These are phyloP conservation scores for Clonostachys sp. DNA, from an alignment of 2,329 filamentous ascomycete species.

Conservation along the genomic window DNA sequence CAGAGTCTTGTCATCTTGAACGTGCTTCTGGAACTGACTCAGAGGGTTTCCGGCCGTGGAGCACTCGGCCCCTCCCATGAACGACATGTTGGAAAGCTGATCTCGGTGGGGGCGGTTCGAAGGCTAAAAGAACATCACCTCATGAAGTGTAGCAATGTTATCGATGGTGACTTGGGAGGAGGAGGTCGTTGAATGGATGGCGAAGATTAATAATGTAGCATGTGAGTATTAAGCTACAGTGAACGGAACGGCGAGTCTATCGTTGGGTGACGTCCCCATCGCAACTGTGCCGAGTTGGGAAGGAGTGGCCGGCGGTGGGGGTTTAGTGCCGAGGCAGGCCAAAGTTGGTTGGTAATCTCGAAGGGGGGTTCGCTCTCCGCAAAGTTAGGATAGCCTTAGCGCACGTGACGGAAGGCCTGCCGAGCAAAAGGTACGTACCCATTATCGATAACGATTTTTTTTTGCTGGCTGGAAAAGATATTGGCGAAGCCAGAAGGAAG, in stretches of 20 bases:
- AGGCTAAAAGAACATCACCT: background rate
- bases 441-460: slow-evolving; percentile 5
- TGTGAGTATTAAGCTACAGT: too few species aligned
- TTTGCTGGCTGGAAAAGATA: background rate
- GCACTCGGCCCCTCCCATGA: slow-evolving; percentile 92
- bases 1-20: slow-evolving; percentile 91
- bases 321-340: slow-evolving; percentile 1
- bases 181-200: too few species aligned
- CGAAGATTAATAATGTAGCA: too few species aligned
- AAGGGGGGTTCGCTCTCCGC: too few species aligned
- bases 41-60: slow-evolving; percentile 94
- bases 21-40: slow-evolving; percentile 95
- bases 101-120: background rate
- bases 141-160: background rate
- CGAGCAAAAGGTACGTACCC: background rate
- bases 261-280: too few species aligned
- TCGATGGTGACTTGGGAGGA: background rate
- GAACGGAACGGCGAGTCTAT: too few species aligned
- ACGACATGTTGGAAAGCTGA: slow-evolving; percentile 65
- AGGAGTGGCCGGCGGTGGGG: background rate
- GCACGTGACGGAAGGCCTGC: too few species aligned
- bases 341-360: too few species aligned
- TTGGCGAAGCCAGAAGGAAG: background rate
- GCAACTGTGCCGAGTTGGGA: too few species aligned
- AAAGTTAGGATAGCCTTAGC: too few species aligned